Base-by-base conservation (phyloP, 495 filamentous ascomycete genomes). In the Cryomyces antarcticus region DNA sequence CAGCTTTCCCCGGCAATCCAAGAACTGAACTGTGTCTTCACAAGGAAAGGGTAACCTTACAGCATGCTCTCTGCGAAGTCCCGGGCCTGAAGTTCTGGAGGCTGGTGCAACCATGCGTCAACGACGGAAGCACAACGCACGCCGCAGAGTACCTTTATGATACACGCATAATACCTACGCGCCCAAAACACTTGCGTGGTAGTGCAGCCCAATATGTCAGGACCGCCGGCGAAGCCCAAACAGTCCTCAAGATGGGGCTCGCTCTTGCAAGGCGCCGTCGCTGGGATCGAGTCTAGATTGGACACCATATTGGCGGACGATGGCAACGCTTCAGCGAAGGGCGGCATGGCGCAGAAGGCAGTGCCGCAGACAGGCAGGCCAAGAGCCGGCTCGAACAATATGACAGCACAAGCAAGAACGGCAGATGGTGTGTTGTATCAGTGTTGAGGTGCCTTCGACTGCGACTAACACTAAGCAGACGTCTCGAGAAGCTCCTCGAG, bases 271-370 rank as follows among this genome's bases (percentile, higher is more conserved):
- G 84, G 93, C 57, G 87, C 88, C 42, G 84, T 95, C 41, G 85
- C 86, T 28, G 84, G 85, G 34, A 80, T 99, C 38, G 89, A 99
- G 62, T 92, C 87, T 45, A 75, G 82, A 39, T 67, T 99, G 35
- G 89, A 99, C 57, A 82, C 72, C 39, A 94, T 99, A 42, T 68
- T 99, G 46, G 77, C 86, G 45, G 87, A 93, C 35, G 72, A 77
- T 30, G 75, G 81, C 12, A 37, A 57, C 38, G 46, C 51, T 41
- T 50, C 51, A 50, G 44, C 58, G 42, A 52, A 57, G 52, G 54
- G 41, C 52, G 62, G 43, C 45, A 50, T 41, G 30, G 45, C 52
- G 7, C 49, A 51, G n/a, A 47, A 36, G 30, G 45, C 46, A 13
- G 17, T 24, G 17, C 17, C 17, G 41, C 48, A 6, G 36, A n/a